Percentiles rank a stretch among this genome's conserved stretches.
Conservation (phyloP, 1,284 basidiomycete genomes). For the Golubevia pallescens region DNA sequence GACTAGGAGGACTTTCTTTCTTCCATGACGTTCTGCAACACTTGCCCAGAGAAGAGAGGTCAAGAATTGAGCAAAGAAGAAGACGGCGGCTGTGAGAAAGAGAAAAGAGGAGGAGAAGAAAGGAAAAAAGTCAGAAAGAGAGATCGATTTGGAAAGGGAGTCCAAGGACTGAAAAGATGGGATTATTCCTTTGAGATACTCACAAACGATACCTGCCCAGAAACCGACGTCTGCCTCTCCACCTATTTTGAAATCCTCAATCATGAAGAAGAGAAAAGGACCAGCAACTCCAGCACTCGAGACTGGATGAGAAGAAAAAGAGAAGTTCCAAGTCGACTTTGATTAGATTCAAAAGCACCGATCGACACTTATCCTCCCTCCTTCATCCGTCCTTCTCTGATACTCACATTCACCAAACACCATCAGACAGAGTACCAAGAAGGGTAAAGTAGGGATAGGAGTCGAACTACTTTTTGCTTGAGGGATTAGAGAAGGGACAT, state of each 20-base stretch:
- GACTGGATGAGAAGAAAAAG: not conserved
- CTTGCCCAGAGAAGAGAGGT: slow-evolving; percentile 93
- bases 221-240: slow-evolving; percentile 56
- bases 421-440: slow-evolving; percentile 55
- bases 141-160: not conserved
- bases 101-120: slow-evolving; percentile 27
- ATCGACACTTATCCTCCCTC: no score
- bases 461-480: slow-evolving; percentile 27
- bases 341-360: not conserved
- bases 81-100: slow-evolving; percentile 66
- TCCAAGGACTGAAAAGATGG: not conserved
- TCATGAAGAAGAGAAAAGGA: slow-evolving; percentile 62
- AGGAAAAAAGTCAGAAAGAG: no score
- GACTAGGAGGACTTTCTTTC: slow-evolving; percentile 81
- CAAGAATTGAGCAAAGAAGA: slow-evolving; percentile 74
- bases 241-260: slow-evolving; percentile 54
- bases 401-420: slow-evolving; percentile 57
- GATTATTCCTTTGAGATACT: not conserved
- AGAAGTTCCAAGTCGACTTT: no score
- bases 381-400: no score
- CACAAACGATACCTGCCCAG: slow-evolving; percentile 58
- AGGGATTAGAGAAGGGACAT: slow-evolving; percentile 25
- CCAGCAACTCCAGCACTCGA: slow-evolving; percentile 39
- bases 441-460: slow-evolving; percentile 55
- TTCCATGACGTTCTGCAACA: slow-evolving; percentile 87